A percentile compares a stretch with the other conserved stretches of the same genome.
phyloP scores from a whole-genome alignment of 2,329 filamentous ascomycete genomes.

The Nannizziopsis barbatae region DNA sequence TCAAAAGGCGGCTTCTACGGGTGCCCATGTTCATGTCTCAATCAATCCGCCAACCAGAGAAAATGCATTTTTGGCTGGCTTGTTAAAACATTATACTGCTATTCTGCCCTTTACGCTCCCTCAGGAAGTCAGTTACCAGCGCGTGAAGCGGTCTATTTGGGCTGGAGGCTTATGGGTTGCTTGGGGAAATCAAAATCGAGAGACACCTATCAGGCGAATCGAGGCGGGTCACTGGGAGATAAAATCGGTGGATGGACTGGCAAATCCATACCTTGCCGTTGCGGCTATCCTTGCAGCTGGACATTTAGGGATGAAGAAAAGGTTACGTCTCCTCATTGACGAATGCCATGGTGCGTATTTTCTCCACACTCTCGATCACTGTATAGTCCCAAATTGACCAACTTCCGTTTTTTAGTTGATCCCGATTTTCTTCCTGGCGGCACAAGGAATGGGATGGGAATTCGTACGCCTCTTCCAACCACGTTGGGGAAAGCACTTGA shows the following conservation, averaged over 20 bases:
- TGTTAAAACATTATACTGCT: conserved; percentile 54
- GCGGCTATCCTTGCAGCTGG: conserved; percentile 20
- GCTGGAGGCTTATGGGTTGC: conserved; percentile 65
- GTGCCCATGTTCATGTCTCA: conserved; percentile 59
- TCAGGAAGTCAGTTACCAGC: conserved; percentile 55
- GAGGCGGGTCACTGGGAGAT: conserved; percentile 19
- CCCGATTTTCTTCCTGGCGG: conserved; percentile 24
- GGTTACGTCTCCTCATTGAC: conserved; percentile 7
- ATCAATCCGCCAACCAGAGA: conserved; percentile 46
- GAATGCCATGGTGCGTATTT: conserved; percentile 18
- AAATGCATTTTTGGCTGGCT: conserved; percentile 56
- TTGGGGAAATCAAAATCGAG: conserved; percentile 58
- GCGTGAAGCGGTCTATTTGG: conserved; percentile 60
- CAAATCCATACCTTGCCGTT: conserved; percentile 22
- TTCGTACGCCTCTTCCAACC: conserved; percentile 29
- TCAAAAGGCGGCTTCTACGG: conserved; percentile 47
- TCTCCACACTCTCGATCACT: background rate
- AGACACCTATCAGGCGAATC: conserved; percentile 20
- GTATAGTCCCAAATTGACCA: conserved; percentile 4
- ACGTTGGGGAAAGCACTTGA: conserved; percentile 27
- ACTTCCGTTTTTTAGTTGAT: conserved; percentile 21
- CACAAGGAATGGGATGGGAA: conserved; percentile 27
- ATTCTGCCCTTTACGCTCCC: conserved; percentile 60
- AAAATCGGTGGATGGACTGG: conserved; percentile 21
- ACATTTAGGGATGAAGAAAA: conserved; percentile 10